A percentile compares a stretch with the other conserved stretches of the same genome.
Conservation (phyloP, 2,329 filamentous ascomycete species). For the Aphanoascus verrucosus region DNA sequence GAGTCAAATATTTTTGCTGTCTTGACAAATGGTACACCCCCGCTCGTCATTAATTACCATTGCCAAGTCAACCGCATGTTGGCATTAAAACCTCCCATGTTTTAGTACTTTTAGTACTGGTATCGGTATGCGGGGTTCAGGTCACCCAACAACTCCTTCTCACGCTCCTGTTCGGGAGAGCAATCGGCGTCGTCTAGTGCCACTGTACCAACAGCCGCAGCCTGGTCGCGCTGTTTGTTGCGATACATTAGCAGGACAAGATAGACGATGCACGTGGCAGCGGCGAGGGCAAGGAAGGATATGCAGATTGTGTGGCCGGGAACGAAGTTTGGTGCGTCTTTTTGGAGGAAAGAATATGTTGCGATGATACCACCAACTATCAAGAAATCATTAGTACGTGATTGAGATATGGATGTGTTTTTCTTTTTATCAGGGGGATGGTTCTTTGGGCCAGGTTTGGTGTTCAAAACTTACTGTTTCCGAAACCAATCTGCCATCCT, state of each 20-base stretch:
- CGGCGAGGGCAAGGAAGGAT: slow-evolving; percentile 59
- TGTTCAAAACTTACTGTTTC: slow-evolving; percentile 42
- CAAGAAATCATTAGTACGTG: background rate
- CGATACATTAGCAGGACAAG: slow-evolving; percentile 28
- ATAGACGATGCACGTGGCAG: slow-evolving; percentile 39
- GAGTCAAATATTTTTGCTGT: background rate
- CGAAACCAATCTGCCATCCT: slow-evolving; percentile 69
- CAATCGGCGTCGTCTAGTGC: slow-evolving; percentile 14
- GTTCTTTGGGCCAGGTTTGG: too few species aligned
- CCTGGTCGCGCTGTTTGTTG: slow-evolving; percentile 33
- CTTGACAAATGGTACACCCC: background rate
- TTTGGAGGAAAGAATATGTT: slow-evolving; percentile 56
- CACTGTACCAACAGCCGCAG: slow-evolving; percentile 18
- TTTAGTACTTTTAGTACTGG: slow-evolving; percentile 19
- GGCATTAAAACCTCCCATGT: too few species aligned
- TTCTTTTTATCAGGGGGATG: too few species aligned
- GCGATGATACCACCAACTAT: slow-evolving; percentile 64
- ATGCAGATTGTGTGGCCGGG: slow-evolving; percentile 70
- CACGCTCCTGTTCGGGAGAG: slow-evolving; percentile 22
- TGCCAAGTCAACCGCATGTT: too few species aligned
- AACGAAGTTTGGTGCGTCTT: slow-evolving; percentile 57
- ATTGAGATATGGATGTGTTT: too few species aligned
- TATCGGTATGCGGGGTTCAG: slow-evolving; percentile 35
- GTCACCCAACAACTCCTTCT: slow-evolving; percentile 32
- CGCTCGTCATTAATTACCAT: too few species aligned